A percentile compares a stretch with the other conserved stretches of the same genome.
phyloP scores from a whole-genome alignment of 2,329 filamentous ascomycete species.

The Eurotiales sp. region DNA sequence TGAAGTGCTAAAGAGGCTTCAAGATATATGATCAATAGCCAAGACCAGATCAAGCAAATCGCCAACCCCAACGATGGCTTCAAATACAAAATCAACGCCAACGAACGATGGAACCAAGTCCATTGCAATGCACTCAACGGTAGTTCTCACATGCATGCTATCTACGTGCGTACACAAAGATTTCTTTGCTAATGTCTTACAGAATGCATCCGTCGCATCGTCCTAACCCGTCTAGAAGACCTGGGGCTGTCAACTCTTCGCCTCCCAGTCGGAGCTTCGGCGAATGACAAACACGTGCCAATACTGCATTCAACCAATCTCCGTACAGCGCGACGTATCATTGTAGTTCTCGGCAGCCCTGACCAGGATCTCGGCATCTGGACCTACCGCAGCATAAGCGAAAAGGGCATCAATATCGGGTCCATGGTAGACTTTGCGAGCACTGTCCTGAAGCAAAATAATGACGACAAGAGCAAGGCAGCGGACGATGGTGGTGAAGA shows the following conservation, averaged over 20 bases:
- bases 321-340: slow-evolving; percentile 55
- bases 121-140: slow-evolving; percentile 73
- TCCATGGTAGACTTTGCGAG: slow-evolving; percentile 63
- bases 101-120: slow-evolving; percentile 71
- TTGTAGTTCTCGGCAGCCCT: slow-evolving; percentile 71
- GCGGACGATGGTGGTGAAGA: neutral
- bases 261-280: slow-evolving; percentile 56
- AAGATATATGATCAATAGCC: slow-evolving; percentile 71
- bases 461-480: slow-evolving; percentile 21
- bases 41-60: slow-evolving; percentile 71
- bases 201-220: slow-evolving; percentile 62
- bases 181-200: neutral
- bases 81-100: slow-evolving; percentile 69
- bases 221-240: slow-evolving; percentile 58
- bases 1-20: neutral
- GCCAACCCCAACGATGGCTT: slow-evolving; percentile 66
- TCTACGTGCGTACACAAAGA: neutral
- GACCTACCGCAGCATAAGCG: slow-evolving; percentile 63
- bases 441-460: slow-evolving; percentile 31
- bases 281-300: slow-evolving; percentile 58
- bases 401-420: slow-evolving; percentile 66
- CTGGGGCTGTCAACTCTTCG: slow-evolving; percentile 58
- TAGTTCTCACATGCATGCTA: slow-evolving; percentile 30
- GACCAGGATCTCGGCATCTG: slow-evolving; percentile 70
- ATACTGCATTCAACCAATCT: slow-evolving; percentile 64